phyloP scores from a whole-genome alignment of 345 rosid species.

The Laguncularia racemosa region DNA sequence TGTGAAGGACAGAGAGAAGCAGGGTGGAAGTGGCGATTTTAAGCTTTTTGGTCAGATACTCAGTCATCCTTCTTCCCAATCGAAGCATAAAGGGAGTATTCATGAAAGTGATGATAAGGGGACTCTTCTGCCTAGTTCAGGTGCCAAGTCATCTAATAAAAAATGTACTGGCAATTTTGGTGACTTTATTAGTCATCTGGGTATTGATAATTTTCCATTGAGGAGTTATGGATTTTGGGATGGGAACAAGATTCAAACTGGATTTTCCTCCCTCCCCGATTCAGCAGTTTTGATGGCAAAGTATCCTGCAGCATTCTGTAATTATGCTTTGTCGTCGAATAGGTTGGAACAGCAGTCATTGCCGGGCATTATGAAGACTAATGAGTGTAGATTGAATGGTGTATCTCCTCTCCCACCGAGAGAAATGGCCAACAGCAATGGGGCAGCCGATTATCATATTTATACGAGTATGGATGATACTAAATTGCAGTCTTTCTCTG shows the following conservation, averaged over 20 bases:
- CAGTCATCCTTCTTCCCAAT: conserved; percentile 28
- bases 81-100: conserved; percentile 11
- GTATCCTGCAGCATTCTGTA: conserved; percentile 66
- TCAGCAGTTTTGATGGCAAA: conserved; percentile 60
- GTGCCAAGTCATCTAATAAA: conserved; percentile 29
- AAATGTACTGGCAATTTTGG: conserved; percentile 29
- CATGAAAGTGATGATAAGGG: conserved; percentile 33
- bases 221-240: conserved; percentile 83
- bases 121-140: conserved; percentile 18
- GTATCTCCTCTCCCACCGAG: conserved; percentile 21
- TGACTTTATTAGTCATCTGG: conserved; percentile 34
- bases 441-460: conserved; percentile 36
- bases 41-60: conserved; percentile 84
- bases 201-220: conserved; percentile 51
- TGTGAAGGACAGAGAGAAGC: conserved; percentile 38
- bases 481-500: conserved; percentile 31
- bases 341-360: conserved; percentile 31
- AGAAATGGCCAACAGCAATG: conserved; percentile 31
- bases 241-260: conserved; percentile 70
- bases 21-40: conserved; percentile 57
- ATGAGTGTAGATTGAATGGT: conserved; percentile 24
- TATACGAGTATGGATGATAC: conserved; percentile 25
- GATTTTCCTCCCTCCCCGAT: conserved; percentile 67
- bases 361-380: conserved; percentile 26
- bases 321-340: conserved; percentile 21